Base-by-base conservation (phyloP, 23 red algal species). In the Cyanidiococcus yangmingshanensis region DNA sequence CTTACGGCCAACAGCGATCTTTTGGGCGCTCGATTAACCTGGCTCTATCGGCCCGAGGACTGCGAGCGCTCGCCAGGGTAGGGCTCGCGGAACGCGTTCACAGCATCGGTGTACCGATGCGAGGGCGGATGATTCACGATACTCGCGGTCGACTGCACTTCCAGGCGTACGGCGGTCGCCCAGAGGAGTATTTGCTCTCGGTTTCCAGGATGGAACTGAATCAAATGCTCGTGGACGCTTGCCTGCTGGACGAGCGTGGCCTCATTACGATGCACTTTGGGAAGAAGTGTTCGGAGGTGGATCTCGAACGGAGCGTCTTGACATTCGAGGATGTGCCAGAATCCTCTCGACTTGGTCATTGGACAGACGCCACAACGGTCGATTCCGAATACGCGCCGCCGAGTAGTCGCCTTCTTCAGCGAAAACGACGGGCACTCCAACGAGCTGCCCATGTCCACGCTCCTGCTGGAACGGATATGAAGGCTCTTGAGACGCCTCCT, bases 21-120 rank as follows among this genome's bases (percentile, higher is more conserved):
- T 59, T 30, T 25, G 80, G 74, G 27, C 63, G 92, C 2, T 98
- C 94, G 34, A 98, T 98, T 77, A 98, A 98, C 82, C 82, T 98
- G 50, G 94, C 94, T 17, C 78, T 98, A 21, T 98, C 94, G 1
- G 91, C 88, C 1, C 82, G 94, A 35, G 94, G 94, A 2, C 86
- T 98, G 50, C 85, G 84, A 32, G 94, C 94, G 15, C 59, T 98
- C 1, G 75, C 51, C 1, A 74, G 41, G 25, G 85, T 86, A 16
- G 88, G 84, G 0, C 74, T 91, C 50, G 68, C 51, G 26, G 75
- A 84, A 2, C 3, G 32, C 25, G 82, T 90, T n/a, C 54, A 41
- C 0, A 15, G 50, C 0, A 45, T 74, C 38, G 85, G 80, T 18
- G 76, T 91, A 29, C 87, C 74, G 18, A 98, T 98, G 94, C 82